Evolutionary conservation across 140 eudicot species (phyloP).

Genomic region (Erigeron philadelphicus): DNA sequence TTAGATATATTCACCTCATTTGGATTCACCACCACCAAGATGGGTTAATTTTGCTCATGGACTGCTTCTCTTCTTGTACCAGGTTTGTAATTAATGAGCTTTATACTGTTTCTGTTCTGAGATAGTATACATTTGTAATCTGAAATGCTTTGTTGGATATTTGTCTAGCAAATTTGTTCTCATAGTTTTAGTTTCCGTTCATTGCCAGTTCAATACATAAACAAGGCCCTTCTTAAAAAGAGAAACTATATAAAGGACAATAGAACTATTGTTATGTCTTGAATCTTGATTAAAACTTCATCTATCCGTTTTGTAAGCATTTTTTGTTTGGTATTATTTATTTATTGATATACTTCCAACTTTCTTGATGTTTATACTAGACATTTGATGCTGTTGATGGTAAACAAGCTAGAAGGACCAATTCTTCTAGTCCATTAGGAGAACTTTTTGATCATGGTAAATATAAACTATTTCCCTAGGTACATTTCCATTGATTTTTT

Average conservation of each 20-base stretch:
- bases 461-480: background rate
- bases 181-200: too few species aligned
- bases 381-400: slow-evolving; percentile 96
- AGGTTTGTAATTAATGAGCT: slow-evolving; percentile 41
- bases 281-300: background rate
- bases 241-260: too few species aligned
- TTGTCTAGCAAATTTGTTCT: too few species aligned
- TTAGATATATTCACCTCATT: slow-evolving; percentile 80
- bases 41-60: slow-evolving; percentile 97
- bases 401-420: slow-evolving; percentile 84
- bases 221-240: too few species aligned
- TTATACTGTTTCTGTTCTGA: background rate
- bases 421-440: slow-evolving; percentile 82
- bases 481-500: background rate
- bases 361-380: slow-evolving; percentile 31
- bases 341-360: background rate
- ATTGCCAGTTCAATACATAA: too few species aligned
- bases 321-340: background rate
- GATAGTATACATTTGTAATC: background rate
- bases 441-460: slow-evolving; percentile 88
- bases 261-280: background rate
- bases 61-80: slow-evolving; percentile 81
- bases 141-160: too few species aligned
- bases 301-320: background rate
- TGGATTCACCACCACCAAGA: slow-evolving; percentile 99